Base-by-base conservation (phyloP, 371 early-diverging fungal genomes). In the Funneliformis caledonium region DNA sequence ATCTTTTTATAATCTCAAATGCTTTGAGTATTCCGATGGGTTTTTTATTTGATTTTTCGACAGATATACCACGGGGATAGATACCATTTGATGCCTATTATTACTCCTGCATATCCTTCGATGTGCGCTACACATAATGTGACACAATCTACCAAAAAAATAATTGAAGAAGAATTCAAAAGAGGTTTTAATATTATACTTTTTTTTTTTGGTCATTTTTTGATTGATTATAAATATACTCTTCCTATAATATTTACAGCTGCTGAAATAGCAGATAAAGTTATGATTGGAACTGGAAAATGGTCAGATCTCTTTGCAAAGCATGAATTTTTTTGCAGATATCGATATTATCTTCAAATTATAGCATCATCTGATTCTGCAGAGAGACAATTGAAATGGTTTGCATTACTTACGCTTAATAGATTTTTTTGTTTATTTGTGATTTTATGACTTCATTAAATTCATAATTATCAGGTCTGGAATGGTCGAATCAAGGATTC, bases 81-180 rank as follows among this genome's bases (percentile, higher is more conserved):
- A 78, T 91, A 89, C 19, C 99, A 99, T 85, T 91, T 93, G 47
- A 99, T 99, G 99, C 99, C 99, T 1, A 96, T 99, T 72, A 99
- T 99, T 81, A 99, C 99, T 14, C 99, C 99, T 8, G 99, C 99
- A 0, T 99, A 99, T 85, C 99, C 99, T 22, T 96, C 98, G 31
- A 99, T 99, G 97, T 99, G 99, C 85, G 93, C 99, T 2, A 99
- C 99, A 0, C 99, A 99, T 87, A 99, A 99, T 83, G 98, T 99
- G 11, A 95, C 96, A 0, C 87, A 88, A 59, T 98, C 98, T 2
- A 99, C 99, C 0, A 90, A 92, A 45, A 84, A 82, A 4, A 92
- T 99, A 26, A 96, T 97, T 83, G 92, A 91, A 22, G 89, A 90
- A 37, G 99, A 99, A 89, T 94, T 99, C 81, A 89, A 91, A 82